Conservation (phyloP, 345 rosid genomes). For the Eucalyptus coolabah region DNA sequence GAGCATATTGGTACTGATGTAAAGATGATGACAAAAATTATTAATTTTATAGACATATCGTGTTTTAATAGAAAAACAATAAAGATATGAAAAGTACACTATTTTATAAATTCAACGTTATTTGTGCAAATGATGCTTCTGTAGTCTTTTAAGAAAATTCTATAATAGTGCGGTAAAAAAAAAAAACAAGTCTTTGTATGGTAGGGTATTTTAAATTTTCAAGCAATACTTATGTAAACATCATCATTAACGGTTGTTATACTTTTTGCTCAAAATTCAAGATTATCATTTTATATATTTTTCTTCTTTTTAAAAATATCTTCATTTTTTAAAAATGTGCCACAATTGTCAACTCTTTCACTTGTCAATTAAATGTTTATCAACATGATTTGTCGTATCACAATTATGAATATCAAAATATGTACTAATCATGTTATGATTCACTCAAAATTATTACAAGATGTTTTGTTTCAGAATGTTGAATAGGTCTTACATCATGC, state of each 20-base stretch:
- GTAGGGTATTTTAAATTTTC: too few species aligned
- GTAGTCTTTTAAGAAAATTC: too few species aligned
- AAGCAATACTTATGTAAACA: too few species aligned
- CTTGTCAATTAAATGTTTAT: too few species aligned
- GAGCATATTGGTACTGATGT: background rate
- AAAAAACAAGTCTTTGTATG: accelerated
- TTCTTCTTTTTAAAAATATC: background rate
- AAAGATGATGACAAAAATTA: background rate
- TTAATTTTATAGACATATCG: background rate
- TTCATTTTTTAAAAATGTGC: background rate
- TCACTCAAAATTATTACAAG: background rate
- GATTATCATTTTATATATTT: accelerated
- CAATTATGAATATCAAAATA: background rate
- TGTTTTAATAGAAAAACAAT: accelerated
- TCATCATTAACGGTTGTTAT: background rate
- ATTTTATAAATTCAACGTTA: background rate
- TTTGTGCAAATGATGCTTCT: too few species aligned
- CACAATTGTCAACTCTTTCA: background rate
- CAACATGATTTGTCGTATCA: accelerated
- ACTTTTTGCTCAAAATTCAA: background rate
- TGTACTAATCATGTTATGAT: background rate
- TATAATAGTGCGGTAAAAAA: too few species aligned
- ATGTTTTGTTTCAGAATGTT: too few species aligned
- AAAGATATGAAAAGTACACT: background rate
- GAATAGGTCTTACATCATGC: too few species aligned